Evolutionary conservation across 768 basidiomycete genomes (phyloP), one percentile per base, ranked within the genome.

Genomic region (Rhizopogon roseolus): DNA sequence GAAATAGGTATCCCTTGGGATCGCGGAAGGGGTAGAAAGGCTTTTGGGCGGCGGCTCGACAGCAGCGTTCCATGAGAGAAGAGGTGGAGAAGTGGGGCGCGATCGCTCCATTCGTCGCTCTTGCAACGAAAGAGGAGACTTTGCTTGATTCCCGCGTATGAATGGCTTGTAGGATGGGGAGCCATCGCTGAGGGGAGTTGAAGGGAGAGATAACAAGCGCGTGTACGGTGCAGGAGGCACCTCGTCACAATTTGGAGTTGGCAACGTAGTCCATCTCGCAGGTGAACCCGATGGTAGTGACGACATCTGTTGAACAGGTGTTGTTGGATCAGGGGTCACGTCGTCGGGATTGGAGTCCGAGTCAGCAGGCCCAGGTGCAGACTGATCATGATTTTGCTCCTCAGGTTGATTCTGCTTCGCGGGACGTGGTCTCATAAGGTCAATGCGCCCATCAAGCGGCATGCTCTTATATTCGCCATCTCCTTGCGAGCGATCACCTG

Each of bases 361-460:
- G 43, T 59, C 58, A 16, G 44, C 43, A 16, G 13, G 19, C 11
- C 56, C 56, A 16, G 54, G 32, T 17, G 41, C 37, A 9, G 39
- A 22, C 27, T 54, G 44, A 41, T 16, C 19, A 54, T 40, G n/a
- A 41, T 51, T 38, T 39, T 55, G 38, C 32, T 36, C 27, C 40
- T 53, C 54, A 34, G 48, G 55, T 36, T 46, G 55, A 54, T 25
- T 62, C 50, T 68, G 64, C 13, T 55, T 65, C 50, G 55, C 65
- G 22, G 61, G 62, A 43, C 51, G 59, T 29, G 69, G 67, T 52
- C 86, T 82, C 77, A 97, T 88, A 60, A 98, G 75, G 64, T 96
- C 93, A 52, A 95, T 77, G 44, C 94, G 85, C 5, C 94, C 94
- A 54, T 91, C 88, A 19, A 97, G 74, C 14, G 95, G 95, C 71